Evolutionary conservation across 208 protist species (phyloP), one percentile per base, ranked within the genome.

Genomic region (Leishmania lainsoni): DNA sequence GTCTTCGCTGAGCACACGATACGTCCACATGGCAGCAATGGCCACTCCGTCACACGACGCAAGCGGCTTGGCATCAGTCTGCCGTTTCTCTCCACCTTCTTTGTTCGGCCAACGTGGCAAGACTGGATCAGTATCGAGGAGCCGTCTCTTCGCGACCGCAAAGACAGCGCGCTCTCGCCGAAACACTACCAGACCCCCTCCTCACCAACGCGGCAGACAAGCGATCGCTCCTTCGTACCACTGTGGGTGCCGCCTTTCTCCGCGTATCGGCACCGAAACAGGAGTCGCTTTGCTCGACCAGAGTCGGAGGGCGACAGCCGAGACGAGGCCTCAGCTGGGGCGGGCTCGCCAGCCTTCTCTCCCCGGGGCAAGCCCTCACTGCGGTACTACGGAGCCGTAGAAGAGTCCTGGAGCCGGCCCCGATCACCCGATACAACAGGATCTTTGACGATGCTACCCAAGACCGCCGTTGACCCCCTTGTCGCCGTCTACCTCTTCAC

Each of bases 401-500:
- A 79, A 69, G 48, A 81, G 35, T 66, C 70, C 29, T 29, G 54
- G 5, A n/a, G 42, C 3, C 42, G 35, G 59, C n/a, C 22, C 3
- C n/a, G 54, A 42, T 54, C 42, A 26, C 49, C 74, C 54, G 54
- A 51, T 8, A 59, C 54, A 22, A 56, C 69, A 14, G 49, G 6
- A 42, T 74, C 35, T n/a, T 66, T 22, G 76, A 12, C 49, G 63
- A n/a, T 75, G 49, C 70, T 88, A 35, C 84, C 85, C 14, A 90
- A 85, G 74, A 93, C 90, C 8, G 84, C 89, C 20, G 83, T 94
- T 6, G 92, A 97, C 78, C 94, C 94, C 4, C 92, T 96, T 73
- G 90, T 94, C 54, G 86, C 91, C 22, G 85, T 96, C 32, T 97
- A 97, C 87, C 76, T 94, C 80, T 92, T 87, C 73, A 95, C 91